These are phyloP conservation scores for Triticum urartu DNA, from an alignment of 176 grass and related monocot species.

Conservation along the genomic window DNA sequence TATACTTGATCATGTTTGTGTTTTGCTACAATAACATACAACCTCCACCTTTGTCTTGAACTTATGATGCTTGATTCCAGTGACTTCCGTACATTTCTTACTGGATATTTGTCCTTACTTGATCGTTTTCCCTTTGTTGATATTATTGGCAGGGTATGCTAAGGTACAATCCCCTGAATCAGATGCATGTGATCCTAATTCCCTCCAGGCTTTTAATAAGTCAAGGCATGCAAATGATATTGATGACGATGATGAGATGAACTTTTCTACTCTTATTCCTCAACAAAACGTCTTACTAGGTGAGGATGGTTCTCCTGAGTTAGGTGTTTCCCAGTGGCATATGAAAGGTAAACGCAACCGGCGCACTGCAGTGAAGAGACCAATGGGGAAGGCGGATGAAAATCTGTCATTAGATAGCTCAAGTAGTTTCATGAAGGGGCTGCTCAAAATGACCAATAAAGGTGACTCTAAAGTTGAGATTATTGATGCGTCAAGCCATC, in stretches of 20 bases:
- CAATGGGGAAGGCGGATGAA: conserved; percentile 29
- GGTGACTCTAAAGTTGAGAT: conserved; percentile 21
- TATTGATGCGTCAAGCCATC: conserved; percentile 34
- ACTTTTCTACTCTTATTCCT: conserved; percentile 22
- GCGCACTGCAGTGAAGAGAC: conserved; percentile 48
- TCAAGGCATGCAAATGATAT: conserved; percentile 35
- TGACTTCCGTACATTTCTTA: conserved; percentile 1
- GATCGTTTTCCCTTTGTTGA: conserved; percentile 14
- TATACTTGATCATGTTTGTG: not conserved
- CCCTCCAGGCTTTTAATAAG: conserved; percentile 45
- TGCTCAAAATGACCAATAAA: conserved; percentile 18
- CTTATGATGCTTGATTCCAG: conserved; percentile 1
- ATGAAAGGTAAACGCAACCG: conserved; percentile 88
- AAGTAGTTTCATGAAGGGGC: conserved; percentile 34
- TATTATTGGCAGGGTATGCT: conserved; percentile 43
- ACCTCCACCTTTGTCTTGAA: not conserved
- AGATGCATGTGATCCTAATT: conserved; percentile 35
- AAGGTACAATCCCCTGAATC: conserved; percentile 34
- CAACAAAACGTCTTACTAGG: conserved; percentile 41
- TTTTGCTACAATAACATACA: not conserved
- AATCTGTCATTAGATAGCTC: conserved; percentile 40
- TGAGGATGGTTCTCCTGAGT: conserved; percentile 36
- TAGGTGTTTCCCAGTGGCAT: conserved; percentile 68
- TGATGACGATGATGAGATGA: not conserved
- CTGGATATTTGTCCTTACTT: not conserved